phyloP scores from a whole-genome alignment of 345 rosid genomes.

The Dipteronia sinensis region DNA sequence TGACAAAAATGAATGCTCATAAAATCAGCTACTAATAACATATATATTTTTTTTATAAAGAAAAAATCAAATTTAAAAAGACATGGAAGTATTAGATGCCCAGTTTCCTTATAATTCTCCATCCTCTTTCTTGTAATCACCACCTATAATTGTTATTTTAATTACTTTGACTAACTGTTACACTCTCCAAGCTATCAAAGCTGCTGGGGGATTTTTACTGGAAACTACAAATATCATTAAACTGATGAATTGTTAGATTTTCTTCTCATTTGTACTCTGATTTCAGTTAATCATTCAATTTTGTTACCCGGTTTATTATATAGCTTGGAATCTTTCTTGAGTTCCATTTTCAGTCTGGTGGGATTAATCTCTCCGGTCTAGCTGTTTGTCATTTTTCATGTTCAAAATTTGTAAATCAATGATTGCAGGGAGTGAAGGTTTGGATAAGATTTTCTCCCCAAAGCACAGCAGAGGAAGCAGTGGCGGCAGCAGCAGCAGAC shows the following conservation, averaged over 20 bases:
- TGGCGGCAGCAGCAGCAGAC: slow-evolving; percentile 40
- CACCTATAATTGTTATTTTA: too few relatives aligned
- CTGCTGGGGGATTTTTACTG: background rate
- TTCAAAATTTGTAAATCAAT: background rate
- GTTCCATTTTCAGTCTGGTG: background rate
- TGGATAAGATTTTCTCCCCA: slow-evolving; percentile 74
- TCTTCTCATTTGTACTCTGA: background rate
- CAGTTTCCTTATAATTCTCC: background rate
- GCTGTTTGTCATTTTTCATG: background rate
- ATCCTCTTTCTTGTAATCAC: too few relatives aligned
- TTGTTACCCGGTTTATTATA: background rate
- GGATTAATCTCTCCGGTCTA: background rate
- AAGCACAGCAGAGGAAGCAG: slow-evolving; percentile 47
- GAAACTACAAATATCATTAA: background rate
- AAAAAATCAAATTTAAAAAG: background rate
- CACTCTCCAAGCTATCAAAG: too few relatives aligned
- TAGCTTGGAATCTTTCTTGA: background rate
- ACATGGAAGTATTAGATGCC: background rate
- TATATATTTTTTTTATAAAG: background rate
- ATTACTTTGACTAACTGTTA: too few relatives aligned
- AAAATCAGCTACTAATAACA: background rate
- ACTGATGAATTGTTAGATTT: background rate
- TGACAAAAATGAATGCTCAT: slow-evolving; percentile 8
- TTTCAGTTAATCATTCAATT: background rate
- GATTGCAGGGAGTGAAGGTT: slow-evolving; percentile 78